Base-by-base conservation (phyloP, 495 filamentous ascomycete species). In the Aspergillus nanangensis region DNA sequence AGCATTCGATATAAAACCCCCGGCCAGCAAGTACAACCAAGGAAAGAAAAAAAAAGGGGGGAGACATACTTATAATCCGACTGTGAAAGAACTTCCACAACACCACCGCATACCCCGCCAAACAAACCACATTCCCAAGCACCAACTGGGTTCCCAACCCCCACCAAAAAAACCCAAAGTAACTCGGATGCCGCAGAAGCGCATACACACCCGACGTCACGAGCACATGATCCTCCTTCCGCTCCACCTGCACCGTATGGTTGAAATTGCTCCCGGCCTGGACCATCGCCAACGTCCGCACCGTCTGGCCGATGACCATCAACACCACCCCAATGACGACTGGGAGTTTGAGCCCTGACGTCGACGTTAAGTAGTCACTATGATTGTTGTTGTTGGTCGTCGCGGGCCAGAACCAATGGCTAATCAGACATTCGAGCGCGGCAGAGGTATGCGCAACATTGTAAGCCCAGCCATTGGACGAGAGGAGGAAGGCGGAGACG, bases 121-220 rank as follows among this genome's bases (percentile, higher is more conserved):
- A 78, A 56, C 90, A 92, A 1, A 94, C 55, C 11, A 74, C 62
- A 69, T 98, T 98, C 24, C 92, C 91, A 45, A 96, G 70, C 21
- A 94, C 80, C 43, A 97, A 53, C 73, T 98, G 93, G 31, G 89
- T 95, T 1, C 93, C 93, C n/a, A 97, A 45, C 0, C 85, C 90
- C 91, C 90, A 98, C 85, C 89, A 97, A 60, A 95, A 98, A 67
- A 94, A 98, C 1, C 93, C 93, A 66, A 96, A 96, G 61, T 98
- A 98, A 33, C 82, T 83, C 38, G 93, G 93, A 64, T 98, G 93
- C 5, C 93, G 71, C 38, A 95, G 60, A 24, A 71, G 56, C 2
- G 53, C 46, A 58, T 86, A 86, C 11, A 85, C 42, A 1, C 93
- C 93, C 29, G 64, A 72, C 8, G 83, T 95, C 27, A 98, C 88